A percentile compares a stretch with the other conserved stretches of the same genome.
phyloP scores from a whole-genome alignment of 208 protist species.

The Leishmania mexicana region DNA sequence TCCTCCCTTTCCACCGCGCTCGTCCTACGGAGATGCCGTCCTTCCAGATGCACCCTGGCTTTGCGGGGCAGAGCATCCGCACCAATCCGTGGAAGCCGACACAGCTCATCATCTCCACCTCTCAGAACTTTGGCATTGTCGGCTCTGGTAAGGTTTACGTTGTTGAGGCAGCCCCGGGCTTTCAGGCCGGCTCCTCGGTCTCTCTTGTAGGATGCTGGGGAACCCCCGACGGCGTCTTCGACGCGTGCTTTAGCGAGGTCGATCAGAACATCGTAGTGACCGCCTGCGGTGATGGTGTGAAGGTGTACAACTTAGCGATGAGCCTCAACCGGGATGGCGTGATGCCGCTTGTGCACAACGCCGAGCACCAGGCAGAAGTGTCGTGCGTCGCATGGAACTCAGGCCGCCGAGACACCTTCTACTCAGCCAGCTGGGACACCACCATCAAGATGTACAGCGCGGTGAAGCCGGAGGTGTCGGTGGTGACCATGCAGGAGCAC shows the following conservation, averaged over 20 bases:
- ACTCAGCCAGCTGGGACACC: conserved; percentile 86
- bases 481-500: conserved; percentile 81
- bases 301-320: conserved; percentile 83
- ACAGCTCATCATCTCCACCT: conserved; percentile 73
- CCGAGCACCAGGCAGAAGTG: conserved; percentile 84
- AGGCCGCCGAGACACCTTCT: conserved; percentile 68
- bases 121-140: conserved; percentile 88
- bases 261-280: conserved; percentile 80
- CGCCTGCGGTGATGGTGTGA: conserved; percentile 88
- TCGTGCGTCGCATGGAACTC: conserved; percentile 79
- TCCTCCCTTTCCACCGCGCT: background rate
- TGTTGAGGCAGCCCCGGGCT: conserved; percentile 64
- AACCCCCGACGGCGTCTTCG: conserved; percentile 84
- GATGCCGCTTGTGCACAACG: conserved; percentile 75
- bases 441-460: conserved; percentile 85
- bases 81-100: conserved; percentile 86
- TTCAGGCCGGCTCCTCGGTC: conserved; percentile 55
- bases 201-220: conserved; percentile 80
- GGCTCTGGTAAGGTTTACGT: conserved; percentile 91
- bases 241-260: conserved; percentile 85
- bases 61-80: conserved; percentile 80
- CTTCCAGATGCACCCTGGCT: conserved; percentile 85
- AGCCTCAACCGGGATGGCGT: conserved; percentile 76
- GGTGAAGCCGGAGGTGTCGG: conserved; percentile 51
- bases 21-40: conserved; percentile 64